phyloP scores from a whole-genome alignment of 164 flowering plant genomes.

The Stephania cephalantha region DNA sequence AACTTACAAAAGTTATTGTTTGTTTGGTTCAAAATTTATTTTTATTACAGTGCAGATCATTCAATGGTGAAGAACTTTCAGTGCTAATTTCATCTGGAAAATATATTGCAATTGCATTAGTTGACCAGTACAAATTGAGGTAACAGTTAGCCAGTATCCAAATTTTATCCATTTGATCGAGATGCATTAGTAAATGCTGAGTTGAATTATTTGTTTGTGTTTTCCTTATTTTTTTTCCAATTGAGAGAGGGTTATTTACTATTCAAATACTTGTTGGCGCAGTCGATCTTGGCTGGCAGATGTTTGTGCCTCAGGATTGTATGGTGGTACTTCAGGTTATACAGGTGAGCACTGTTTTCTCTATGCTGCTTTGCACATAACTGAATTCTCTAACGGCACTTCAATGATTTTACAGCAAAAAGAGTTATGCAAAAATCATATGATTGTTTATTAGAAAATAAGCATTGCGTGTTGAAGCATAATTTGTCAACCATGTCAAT shows the following conservation, averaged over 20 bases:
- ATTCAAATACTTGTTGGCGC: slow-evolving; percentile 14
- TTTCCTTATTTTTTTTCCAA: not conserved
- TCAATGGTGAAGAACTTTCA: slow-evolving; percentile 62
- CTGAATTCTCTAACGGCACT: not conserved
- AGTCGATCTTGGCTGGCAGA: slow-evolving; percentile 55
- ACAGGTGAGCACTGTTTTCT: slow-evolving; percentile 45
- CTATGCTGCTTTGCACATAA: not conserved
- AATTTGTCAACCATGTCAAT: not conserved
- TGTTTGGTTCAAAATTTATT: slow-evolving; percentile 21
- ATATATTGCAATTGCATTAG: slow-evolving; percentile 80
- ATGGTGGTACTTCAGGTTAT: slow-evolving; percentile 40
- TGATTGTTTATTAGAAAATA: not conserved
- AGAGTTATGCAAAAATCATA: not conserved
- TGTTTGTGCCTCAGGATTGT: slow-evolving; percentile 42
- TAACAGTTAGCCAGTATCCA: slow-evolving; percentile 12
- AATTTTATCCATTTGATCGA: not conserved
- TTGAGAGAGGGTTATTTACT: not conserved
- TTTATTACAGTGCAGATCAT: slow-evolving; percentile 78
- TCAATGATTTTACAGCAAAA: not conserved
- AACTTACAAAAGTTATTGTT: not conserved
- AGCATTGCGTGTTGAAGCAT: not conserved
- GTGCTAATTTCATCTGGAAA: slow-evolving; percentile 65
- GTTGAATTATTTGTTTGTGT: not conserved
- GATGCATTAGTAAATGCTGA: not conserved
- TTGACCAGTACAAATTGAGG: slow-evolving; percentile 83